Evolutionary conservation across 2,329 filamentous ascomycete species (phyloP).

Genomic region (Colletotrichum sp.): DNA sequence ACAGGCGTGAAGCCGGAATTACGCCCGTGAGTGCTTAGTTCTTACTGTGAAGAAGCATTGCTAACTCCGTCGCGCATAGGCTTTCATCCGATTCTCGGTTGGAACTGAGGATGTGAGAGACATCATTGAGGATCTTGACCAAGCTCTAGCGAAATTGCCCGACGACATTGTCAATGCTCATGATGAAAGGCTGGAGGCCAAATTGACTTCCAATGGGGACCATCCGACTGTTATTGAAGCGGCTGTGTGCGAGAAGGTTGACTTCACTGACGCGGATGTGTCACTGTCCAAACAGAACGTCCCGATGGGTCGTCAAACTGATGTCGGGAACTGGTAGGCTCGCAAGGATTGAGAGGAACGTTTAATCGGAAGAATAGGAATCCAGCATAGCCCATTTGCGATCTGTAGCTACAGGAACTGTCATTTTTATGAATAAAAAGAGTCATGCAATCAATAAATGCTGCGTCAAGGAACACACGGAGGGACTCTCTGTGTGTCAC

Average conservation of each 20-base stretch:
- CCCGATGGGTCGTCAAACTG: not conserved
- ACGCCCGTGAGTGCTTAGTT: constrained; percentile 50
- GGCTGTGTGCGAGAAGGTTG: not conserved
- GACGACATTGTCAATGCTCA: not conserved
- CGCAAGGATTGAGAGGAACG: not conserved
- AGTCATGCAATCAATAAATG: not conserved
- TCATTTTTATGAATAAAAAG: not conserved
- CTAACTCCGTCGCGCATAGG: not conserved
- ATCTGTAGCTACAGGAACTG: not conserved
- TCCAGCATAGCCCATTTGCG: not conserved
- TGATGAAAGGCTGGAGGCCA: not conserved
- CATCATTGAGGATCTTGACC: constrained; percentile 74
- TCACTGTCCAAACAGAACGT: not conserved
- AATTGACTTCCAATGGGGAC: not conserved
- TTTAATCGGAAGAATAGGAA: not conserved
- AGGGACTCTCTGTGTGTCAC: not conserved
- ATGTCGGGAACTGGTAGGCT: not conserved
- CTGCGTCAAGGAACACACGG: not conserved
- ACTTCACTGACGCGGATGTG: not conserved
- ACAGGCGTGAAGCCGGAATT: constrained; percentile 65
- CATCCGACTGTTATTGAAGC: not conserved
- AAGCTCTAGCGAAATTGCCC: constrained; percentile 41
- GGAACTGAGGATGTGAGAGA: constrained; percentile 74
- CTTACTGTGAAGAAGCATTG: not conserved
- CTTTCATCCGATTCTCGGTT: constrained; percentile 50